Conservation (phyloP, 495 filamentous ascomycete genomes). For the Elasticomyces elasticus region DNA sequence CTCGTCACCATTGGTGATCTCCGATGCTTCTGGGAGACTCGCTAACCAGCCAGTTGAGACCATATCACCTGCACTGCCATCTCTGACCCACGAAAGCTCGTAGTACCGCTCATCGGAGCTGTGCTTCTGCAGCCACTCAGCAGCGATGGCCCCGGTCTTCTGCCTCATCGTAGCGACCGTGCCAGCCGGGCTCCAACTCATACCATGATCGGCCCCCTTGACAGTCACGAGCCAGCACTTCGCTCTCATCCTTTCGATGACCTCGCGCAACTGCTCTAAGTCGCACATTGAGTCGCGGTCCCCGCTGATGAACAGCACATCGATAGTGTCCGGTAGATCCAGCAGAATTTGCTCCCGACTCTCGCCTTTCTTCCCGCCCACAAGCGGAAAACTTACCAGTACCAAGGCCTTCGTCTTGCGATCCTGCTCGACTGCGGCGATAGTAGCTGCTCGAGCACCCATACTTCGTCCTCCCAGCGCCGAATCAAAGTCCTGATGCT, state of each 20-base stretch:
- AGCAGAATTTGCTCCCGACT: conserved; percentile 31
- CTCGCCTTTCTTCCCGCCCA: conserved; percentile 23
- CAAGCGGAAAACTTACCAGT: conserved; percentile 33
- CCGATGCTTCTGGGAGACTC: not conserved
- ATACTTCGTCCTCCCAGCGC: conserved; percentile 33
- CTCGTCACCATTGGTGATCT: not conserved
- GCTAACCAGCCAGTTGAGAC: not conserved
- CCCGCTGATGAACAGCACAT: conserved; percentile 33
- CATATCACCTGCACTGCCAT: not conserved
- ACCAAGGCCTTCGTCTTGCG: conserved; percentile 21
- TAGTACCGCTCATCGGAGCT: not conserved
- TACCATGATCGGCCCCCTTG: conserved; percentile 33
- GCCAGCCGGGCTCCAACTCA: conserved; percentile 26
- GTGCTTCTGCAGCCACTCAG: conserved; percentile 22
- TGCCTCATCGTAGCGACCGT: conserved; percentile 20
- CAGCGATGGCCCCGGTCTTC: conserved; percentile 27
- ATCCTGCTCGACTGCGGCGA: conserved; percentile 24
- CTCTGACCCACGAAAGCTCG: not conserved
- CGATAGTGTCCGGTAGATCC: conserved; percentile 19
- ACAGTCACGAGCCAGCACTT: conserved; percentile 28
- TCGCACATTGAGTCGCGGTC: conserved; percentile 31
- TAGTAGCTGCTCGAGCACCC: conserved; percentile 35
- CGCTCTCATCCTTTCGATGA: conserved; percentile 29
- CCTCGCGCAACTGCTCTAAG: conserved; percentile 23
- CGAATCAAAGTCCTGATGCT: conserved; percentile 2